These are phyloP conservation scores for Micractinium sp. DNA, from an alignment of 139 green algal species.

Conservation along the genomic window DNA sequence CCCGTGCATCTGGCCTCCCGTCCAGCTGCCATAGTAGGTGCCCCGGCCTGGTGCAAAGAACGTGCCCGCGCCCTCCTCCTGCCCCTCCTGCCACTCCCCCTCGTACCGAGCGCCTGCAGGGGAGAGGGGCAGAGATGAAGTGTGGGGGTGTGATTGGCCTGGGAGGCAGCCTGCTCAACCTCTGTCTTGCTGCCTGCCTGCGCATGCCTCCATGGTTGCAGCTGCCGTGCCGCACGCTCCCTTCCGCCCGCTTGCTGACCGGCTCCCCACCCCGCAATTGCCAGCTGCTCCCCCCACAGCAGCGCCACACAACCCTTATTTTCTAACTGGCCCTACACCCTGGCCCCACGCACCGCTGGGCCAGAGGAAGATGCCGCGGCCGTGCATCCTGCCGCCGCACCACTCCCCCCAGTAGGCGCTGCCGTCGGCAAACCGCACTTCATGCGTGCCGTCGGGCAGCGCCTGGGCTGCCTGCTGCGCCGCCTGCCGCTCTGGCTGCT, in stretches of 20 bases:
- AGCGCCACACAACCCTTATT: background rate
- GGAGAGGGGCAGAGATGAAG: background rate
- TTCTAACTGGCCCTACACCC: background rate
- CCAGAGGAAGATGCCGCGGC: constrained; percentile 72
- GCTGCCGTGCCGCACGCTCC: too few relatives aligned
- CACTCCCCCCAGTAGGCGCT: constrained; percentile 41
- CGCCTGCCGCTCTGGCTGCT: background rate
- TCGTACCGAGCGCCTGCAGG: constrained; percentile 72
- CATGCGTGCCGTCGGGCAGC: constrained; percentile 31
- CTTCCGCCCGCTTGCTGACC: too few relatives aligned
- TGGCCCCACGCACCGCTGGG: constrained; percentile 47
- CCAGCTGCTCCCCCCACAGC: background rate
- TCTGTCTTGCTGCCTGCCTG: too few relatives aligned
- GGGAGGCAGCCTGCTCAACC: too few relatives aligned
- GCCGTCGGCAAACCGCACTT: constrained; percentile 34
- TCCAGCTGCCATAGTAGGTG: constrained; percentile 72
- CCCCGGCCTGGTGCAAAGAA: constrained; percentile 62
- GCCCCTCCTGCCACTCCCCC: constrained; percentile 70
- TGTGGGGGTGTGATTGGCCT: background rate
- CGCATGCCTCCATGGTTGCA: too few relatives aligned
- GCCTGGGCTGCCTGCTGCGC: background rate
- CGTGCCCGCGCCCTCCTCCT: constrained; percentile 67
- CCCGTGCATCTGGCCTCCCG: constrained; percentile 68
- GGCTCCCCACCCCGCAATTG: background rate
- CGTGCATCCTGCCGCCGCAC: constrained; percentile 64